Evolutionary conservation across 768 basidiomycete species (phyloP).

Genomic region (Hygrophoropsis aurantiaca): DNA sequence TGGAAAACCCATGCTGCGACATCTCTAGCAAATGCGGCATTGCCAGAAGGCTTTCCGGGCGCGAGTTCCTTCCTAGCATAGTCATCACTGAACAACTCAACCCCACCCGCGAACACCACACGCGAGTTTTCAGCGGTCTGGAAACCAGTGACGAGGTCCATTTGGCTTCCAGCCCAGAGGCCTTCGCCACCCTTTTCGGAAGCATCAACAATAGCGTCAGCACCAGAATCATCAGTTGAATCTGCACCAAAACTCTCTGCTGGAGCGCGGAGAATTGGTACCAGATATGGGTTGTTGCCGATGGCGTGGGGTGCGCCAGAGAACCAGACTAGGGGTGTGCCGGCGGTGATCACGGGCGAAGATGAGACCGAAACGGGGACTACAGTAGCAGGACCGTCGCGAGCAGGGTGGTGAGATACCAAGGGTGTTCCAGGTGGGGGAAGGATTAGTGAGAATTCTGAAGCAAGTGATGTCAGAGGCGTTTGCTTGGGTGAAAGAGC

Average conservation of each 20-base stretch:
- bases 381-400: conserved; percentile 59
- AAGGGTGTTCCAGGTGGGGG: conserved; percentile 83
- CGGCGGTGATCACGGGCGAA: conserved; percentile 45
- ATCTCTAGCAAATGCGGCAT: conserved; percentile 71
- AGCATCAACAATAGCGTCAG: conserved; percentile 67
- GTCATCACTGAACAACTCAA: conserved; percentile 77
- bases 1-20: conserved; percentile 91
- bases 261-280: conserved; percentile 81
- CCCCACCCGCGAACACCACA: conserved; percentile 78
- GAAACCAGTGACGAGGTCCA: conserved; percentile 84
- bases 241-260: conserved; percentile 76
- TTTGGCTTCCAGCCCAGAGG: conserved; percentile 76
- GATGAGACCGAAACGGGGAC: conserved; percentile 59
- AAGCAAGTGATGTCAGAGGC: conserved; percentile 70
- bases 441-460: conserved; percentile 90
- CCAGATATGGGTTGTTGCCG: conserved; percentile 71
- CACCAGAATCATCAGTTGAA: conserved; percentile 51
- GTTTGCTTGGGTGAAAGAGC: conserved; percentile 77
- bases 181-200: conserved; percentile 76
- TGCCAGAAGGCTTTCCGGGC: conserved; percentile 67
- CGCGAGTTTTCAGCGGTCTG: conserved; percentile 80
- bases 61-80: conserved; percentile 63
- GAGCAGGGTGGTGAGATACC: conserved; percentile 82
- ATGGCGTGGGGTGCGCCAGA: conserved; percentile 68
- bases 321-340: conserved; percentile 68